Base-by-base conservation (phyloP, 2,329 filamentous ascomycete genomes). In the Cladophialophora yegresii region DNA sequence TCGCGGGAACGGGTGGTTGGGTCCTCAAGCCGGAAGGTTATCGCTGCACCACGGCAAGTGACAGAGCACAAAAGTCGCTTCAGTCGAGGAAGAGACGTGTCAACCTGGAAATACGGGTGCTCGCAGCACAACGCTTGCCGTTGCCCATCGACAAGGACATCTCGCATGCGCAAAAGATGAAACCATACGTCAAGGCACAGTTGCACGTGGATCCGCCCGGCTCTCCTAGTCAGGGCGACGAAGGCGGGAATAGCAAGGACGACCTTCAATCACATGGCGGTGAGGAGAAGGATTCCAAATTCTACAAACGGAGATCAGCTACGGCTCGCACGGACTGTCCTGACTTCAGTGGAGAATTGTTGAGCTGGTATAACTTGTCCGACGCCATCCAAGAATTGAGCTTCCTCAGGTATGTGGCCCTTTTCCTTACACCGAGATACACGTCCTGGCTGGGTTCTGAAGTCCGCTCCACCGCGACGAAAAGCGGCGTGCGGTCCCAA, bases 1-100 rank as follows among this genome's bases (percentile, higher is more conserved):
- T 96, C 76, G 84, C 87, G 1, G 90, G 87, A 9, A 89, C 90
- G 57, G 80, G 85, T 49, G 93, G 93, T 47, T 97, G 91, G 90
- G 86, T 93, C 2, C 82, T 95, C 66, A 97, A 97, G 77, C 92
- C 93, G 0, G 75, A 83, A 33, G 89, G 89, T 16, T 95, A 92
- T 75, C 88, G 87, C 64, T 81, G 80, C 36, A 66, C 49, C 16
- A 50, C 47, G 20, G 16, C 8, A 5, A 40, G 13, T 3, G 33
- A 16, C 33, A 13, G 13, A 33, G 9, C 58, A 23, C 50, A 73
- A 13, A 74, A 77, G 20, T 77, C 80, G 64, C 80, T 51, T 28
- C 23, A 84, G 61, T 78, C 79, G 50, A 77, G 73, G 77, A 3
- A 81, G 82, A 81, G 79, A 62, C 86, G 80, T 0, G 77, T 96